Evolutionary conservation across 148 eudicot species (phyloP).

Genomic region (Simmondsia chinensis): DNA sequence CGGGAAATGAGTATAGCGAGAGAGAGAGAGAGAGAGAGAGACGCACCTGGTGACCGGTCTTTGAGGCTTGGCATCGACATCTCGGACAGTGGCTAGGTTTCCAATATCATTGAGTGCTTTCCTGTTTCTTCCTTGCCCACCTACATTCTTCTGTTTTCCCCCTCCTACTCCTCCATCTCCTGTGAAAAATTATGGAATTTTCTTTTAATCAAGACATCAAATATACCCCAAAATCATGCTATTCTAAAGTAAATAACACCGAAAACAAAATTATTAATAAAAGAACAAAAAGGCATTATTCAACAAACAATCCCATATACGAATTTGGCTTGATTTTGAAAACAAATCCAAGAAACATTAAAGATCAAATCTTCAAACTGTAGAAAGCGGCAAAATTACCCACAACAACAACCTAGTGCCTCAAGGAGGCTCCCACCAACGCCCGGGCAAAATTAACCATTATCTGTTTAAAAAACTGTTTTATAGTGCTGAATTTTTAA

Average conservation of each 20-base stretch:
- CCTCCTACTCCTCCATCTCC: constrained; percentile 35
- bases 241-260: not conserved
- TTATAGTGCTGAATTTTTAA: not conserved
- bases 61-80: too few species aligned
- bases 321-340: too few species aligned
- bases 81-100: constrained; percentile 34
- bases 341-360: not conserved
- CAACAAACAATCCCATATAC: not conserved
- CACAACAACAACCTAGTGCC: not conserved
- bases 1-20: too few species aligned
- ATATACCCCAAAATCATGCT: not conserved
- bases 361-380: not conserved
- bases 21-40: too few species aligned
- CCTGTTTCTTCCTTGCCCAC: constrained; percentile 36
- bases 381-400: too few species aligned
- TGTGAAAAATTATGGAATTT: too few species aligned
- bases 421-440: not conserved
- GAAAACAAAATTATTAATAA: not conserved
- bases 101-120: constrained; percentile 57
- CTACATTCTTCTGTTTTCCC: constrained; percentile 49
- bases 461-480: not conserved
- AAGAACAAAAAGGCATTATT: not conserved
- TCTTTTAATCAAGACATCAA: not conserved
- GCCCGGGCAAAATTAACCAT: not conserved
- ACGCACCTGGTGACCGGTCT: too few species aligned